Base-by-base conservation (phyloP, 116 monocot genomes). In the Phalaenopsis hybrid region DNA sequence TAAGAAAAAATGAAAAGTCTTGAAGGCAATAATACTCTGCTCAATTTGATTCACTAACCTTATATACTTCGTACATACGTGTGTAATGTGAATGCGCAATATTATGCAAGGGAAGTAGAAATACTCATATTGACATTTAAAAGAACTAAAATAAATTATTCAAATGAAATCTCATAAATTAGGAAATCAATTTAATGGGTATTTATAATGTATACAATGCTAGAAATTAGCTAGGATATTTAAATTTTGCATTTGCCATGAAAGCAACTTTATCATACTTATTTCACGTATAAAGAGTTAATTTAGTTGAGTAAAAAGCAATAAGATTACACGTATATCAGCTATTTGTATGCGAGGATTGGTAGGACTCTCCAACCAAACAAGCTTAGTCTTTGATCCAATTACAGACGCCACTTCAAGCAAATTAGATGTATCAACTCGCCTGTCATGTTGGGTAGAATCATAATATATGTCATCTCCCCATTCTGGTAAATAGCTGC, bases 341-440 rank as follows among this genome's bases (percentile, higher is more conserved):
- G 89, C 88, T 23, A 97, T 92, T 79, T 90, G 92, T 43, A 72
- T 89, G 45, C 93, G 91, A 74, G 97, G 97, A 85, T 97, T 97
- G 20, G 97, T 94, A 84, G 97, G 97, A 76, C 94, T 94, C 84
- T 97, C 97, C 58, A 97, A 77, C 97, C 97, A 97, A 31, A 97
- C 89, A 75, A 97, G 91, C 84, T 76, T 94, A 55, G 97, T 94
- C 51, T 13, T 43, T 10, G 90, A 84, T 8, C 89, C 85, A 84
- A 94, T 75, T 82, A 93, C 91, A 81, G 90, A 86, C 61, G 73
- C 85, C 70, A 93, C 91, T 61, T 88, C 90, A 85, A 31, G 76
- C 75, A 93, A 72, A 87, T 94, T 75, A 58, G 89, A 84, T 4
- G 85, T 94, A 68, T 97, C 90, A 28, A 97, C 87, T 52, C 94